Evolutionary conservation across 2,329 filamentous ascomycete genomes (phyloP).

Genomic region (Xylaria sp.): DNA sequence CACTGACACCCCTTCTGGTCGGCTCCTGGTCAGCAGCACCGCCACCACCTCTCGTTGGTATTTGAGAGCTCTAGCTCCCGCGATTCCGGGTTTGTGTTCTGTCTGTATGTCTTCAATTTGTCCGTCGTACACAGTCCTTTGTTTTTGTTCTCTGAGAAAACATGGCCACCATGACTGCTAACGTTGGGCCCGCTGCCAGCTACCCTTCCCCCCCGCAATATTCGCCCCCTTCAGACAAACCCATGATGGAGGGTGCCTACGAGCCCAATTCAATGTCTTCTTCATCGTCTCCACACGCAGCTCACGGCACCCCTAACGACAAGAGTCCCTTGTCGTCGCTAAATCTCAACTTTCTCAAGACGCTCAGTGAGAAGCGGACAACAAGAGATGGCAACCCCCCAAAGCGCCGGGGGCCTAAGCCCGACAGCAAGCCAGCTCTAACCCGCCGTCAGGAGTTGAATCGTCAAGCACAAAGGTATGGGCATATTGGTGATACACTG

Average conservation of each 20-base stretch:
- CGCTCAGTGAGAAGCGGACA: conserved; percentile 72
- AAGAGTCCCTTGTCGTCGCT: conserved; percentile 50
- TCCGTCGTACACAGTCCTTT: conserved; percentile 19
- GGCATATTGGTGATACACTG: neutral
- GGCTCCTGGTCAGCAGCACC: conserved; percentile 28
- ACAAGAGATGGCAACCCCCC: conserved; percentile 86
- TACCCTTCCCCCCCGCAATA: conserved; percentile 46
- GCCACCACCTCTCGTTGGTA: conserved; percentile 29
- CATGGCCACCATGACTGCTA: conserved; percentile 43
- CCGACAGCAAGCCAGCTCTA: conserved; percentile 92
- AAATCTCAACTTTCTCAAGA: conserved; percentile 69
- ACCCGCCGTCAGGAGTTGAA: conserved; percentile 94
- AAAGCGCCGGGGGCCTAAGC: conserved; percentile 92
- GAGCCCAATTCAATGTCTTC: conserved; percentile 51
- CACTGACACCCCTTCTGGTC: conserved; percentile 24
- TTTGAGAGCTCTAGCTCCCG: conserved; percentile 28
- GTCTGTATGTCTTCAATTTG: conserved; percentile 17
- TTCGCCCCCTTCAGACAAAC: conserved; percentile 41
- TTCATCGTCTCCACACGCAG: conserved; percentile 50
- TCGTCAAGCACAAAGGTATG: conserved; percentile 90
- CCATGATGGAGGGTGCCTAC: conserved; percentile 42
- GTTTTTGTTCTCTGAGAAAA: conserved; percentile 12
- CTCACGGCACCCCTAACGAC: conserved; percentile 31
- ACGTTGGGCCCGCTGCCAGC: conserved; percentile 43
- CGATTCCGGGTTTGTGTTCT: conserved; percentile 19